Percentiles rank a stretch among this genome's conserved stretches.
Evolutionary conservation across 1,139 yeast species (phyloP).

Genomic region (Candida neerlandica): DNA sequence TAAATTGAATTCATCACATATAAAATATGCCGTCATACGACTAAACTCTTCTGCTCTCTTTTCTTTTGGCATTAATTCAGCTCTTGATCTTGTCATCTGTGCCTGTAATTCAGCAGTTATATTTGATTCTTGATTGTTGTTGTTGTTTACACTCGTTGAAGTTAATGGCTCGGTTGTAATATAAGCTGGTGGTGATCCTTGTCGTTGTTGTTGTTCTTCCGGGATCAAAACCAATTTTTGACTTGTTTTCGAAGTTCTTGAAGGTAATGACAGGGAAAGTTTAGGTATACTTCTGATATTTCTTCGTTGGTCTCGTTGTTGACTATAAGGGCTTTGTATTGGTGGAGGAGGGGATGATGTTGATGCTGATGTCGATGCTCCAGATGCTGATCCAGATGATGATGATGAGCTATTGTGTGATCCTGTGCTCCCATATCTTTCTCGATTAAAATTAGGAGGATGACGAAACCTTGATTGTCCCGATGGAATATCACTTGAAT

Average conservation of each 20-base stretch:
- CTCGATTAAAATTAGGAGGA: constrained; percentile 31
- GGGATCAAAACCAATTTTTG: constrained; percentile 88
- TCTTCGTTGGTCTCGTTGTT: constrained; percentile 17
- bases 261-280: constrained; percentile 68
- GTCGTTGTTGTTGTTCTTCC: constrained; percentile 48
- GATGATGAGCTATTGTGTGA: neutral
- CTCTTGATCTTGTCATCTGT: constrained; percentile 56
- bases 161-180: neutral
- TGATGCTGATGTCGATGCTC: constrained; percentile 6
- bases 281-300: constrained; percentile 53
- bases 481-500: constrained; percentile 84
- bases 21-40: constrained; percentile 86
- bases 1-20: constrained; percentile 79
- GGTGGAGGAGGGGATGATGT: constrained; percentile 9
- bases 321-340: constrained; percentile 10
- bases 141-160: neutral
- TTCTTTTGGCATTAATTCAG: constrained; percentile 71
- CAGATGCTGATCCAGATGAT: neutral
- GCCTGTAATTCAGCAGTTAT: constrained; percentile 27
- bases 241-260: constrained; percentile 84
- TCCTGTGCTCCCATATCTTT: constrained; percentile 8
- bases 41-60: constrained; percentile 70
- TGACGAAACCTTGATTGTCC: constrained; percentile 59
- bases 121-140: neutral
- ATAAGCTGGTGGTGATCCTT: constrained; percentile 21